phyloP scores from a whole-genome alignment of 805 yeast species.

The Danielozyma ontarioensis region DNA sequence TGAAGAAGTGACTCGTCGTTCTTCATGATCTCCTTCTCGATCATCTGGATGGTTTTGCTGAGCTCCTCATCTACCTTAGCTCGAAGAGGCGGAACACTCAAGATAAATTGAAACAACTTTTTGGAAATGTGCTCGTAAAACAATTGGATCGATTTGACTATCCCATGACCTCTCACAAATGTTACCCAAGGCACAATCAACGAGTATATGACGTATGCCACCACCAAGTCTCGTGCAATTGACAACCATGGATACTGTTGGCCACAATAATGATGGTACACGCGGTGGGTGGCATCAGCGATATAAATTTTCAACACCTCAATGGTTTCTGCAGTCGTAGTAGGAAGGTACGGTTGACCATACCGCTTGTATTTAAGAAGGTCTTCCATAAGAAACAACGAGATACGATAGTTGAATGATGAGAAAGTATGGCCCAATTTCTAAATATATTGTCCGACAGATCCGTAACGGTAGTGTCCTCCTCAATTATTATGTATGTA shows the following conservation, averaged over 20 bases:
- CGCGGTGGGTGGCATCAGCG: background rate
- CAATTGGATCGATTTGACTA: constrained; percentile 2
- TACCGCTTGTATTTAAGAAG: constrained; percentile 9
- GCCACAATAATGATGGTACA: background rate
- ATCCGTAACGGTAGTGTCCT: too few relatives aligned
- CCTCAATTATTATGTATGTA: too few relatives aligned
- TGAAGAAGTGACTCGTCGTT: constrained; percentile 43
- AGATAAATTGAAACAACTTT: constrained; percentile 6
- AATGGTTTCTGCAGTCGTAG: constrained; percentile 3
- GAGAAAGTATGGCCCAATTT: background rate
- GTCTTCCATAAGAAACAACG: constrained; percentile 1
- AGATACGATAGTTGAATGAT: too few relatives aligned
- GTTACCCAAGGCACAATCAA: constrained; percentile 6
- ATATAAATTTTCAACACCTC: background rate
- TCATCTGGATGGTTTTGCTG: constrained; percentile 32
- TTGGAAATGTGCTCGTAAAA: constrained; percentile 1
- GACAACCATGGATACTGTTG: constrained; percentile 3
- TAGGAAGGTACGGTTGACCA: constrained; percentile 21
- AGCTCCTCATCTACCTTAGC: constrained; percentile 60
- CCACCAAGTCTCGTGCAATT: constrained; percentile 16
- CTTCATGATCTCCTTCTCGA: constrained; percentile 57
- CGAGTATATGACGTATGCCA: constrained; percentile 11
- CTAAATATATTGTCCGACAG: too few relatives aligned
- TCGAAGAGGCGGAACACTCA: constrained; percentile 48
- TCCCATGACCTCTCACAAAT: constrained; percentile 15